Percentiles rank a stretch among this genome's conserved stretches.
Conservation (phyloP, 2,329 filamentous ascomycete species). For the Magnaporthiopsis incrustans region DNA sequence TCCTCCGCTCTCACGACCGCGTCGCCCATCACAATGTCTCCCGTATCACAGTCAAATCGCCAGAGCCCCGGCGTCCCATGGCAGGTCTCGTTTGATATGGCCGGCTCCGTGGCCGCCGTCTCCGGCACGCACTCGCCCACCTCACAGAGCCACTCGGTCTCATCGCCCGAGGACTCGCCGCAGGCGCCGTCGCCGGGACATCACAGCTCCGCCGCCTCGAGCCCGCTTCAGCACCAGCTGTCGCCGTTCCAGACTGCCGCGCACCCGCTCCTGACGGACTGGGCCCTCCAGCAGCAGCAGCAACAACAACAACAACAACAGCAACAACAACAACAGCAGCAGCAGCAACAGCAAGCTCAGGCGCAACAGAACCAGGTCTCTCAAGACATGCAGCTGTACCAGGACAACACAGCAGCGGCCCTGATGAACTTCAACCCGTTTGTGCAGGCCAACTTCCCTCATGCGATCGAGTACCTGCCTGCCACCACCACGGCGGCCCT, state of each 20-base stretch:
- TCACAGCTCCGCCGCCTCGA: conserved; percentile 41
- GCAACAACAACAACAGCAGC: no score
- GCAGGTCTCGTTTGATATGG: conserved; percentile 45
- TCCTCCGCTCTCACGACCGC: conserved; percentile 27
- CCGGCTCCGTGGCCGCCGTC: conserved; percentile 19
- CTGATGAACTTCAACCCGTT: conserved; percentile 49
- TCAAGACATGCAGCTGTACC: conserved; percentile 43
- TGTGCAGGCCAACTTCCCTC: conserved; percentile 36
- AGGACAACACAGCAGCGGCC: conserved; percentile 45
- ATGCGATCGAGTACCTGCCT: conserved; percentile 53
- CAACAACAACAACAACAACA: conserved; percentile 26
- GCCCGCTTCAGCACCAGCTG: conserved; percentile 45
- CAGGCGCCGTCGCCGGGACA: conserved; percentile 38
- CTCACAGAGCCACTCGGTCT: conserved; percentile 35
- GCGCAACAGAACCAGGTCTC: conserved; percentile 27
- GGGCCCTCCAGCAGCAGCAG: conserved; percentile 51
- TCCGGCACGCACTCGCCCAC: conserved; percentile 29
- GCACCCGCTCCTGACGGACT: conserved; percentile 50
- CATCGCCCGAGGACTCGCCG: conserved; percentile 45
- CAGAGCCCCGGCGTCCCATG: conserved; percentile 35
- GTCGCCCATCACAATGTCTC: conserved; percentile 25
- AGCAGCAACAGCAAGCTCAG: conserved; percentile 21
- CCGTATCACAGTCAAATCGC: conserved; percentile 30
- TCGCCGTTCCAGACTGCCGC: conserved; percentile 45
- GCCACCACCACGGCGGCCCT: conserved; percentile 53